These are phyloP conservation scores for Eutrema heterophyllum DNA, from an alignment of 345 rosid species.

Conservation along the genomic window DNA sequence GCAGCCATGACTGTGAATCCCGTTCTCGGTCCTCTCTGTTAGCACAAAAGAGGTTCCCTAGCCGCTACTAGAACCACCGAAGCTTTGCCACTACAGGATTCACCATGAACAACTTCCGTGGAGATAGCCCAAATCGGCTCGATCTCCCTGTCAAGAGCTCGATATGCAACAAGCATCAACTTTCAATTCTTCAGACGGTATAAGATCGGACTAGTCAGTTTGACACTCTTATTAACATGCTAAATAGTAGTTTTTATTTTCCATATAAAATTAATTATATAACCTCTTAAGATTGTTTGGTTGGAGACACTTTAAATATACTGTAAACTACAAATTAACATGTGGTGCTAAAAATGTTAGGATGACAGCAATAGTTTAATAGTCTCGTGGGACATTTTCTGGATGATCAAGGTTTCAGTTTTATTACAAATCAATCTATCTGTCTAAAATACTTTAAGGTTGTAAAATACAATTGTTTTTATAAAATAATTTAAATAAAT, in stretches of 20 bases:
- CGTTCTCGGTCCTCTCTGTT: too few species aligned
- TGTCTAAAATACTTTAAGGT: slow-evolving; percentile 26
- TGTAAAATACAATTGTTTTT: slow-evolving; percentile 1
- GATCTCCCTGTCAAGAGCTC: too few species aligned
- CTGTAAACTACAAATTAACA: neutral
- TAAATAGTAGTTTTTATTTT: neutral
- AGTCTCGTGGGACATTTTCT: slow-evolving; percentile 4
- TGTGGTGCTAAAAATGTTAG: slow-evolving; percentile 13
- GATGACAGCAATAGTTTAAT: neutral
- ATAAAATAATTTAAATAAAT: too few species aligned
- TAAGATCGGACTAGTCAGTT: neutral
- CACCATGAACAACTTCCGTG: too few species aligned
- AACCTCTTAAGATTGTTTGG: neutral
- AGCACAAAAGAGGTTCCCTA: too few species aligned
- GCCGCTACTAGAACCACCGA: too few species aligned
- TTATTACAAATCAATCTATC: slow-evolving; percentile 9
- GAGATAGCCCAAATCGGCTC: too few species aligned
- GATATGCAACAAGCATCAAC: too few species aligned
- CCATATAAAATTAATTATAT: neutral
- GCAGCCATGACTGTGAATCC: too few species aligned
- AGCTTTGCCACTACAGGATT: too few species aligned
- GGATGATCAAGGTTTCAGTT: slow-evolving; percentile 16
- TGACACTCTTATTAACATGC: neutral
- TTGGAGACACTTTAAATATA: neutral
- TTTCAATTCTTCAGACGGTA: neutral